A percentile compares a stretch with the other conserved stretches of the same genome.
Conservation (phyloP, 495 filamentous ascomycete genomes). For the Hypoxylon cercidicola region DNA sequence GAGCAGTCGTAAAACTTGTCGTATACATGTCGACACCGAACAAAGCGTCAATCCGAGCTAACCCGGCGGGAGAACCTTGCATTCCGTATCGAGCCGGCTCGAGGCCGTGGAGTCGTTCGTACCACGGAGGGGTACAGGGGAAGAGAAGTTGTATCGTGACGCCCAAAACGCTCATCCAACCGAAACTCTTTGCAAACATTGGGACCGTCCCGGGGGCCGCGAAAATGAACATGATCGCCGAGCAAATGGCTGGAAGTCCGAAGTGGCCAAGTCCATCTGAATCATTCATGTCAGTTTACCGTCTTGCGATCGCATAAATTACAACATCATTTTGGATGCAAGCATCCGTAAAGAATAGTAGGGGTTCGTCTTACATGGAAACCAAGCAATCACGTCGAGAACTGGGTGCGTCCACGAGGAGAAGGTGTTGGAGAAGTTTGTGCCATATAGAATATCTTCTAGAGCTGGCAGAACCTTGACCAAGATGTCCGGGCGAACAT, state of each 20-base stretch:
- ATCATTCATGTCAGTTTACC: constrained; percentile 1
- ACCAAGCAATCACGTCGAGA: constrained; percentile 88
- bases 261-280: constrained; percentile 84
- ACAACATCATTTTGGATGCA: no score
- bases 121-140: constrained; percentile 95
- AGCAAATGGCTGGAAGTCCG: constrained; percentile 79
- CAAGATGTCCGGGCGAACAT: constrained; percentile 91
- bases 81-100: constrained; percentile 90
- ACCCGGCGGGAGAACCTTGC: constrained; percentile 83
- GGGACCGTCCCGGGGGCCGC: constrained; percentile 85
- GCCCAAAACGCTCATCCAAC: constrained; percentile 89
- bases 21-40: constrained; percentile 93
- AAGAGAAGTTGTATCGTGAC: constrained; percentile 88
- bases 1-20: constrained; percentile 85
- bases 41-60: constrained; percentile 87
- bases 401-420: constrained; percentile 84
- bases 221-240: constrained; percentile 82
- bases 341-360: no score
- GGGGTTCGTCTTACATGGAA: constrained; percentile 67
- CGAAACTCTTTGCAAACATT: constrained; percentile 85
- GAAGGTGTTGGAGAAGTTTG: constrained; percentile 94
- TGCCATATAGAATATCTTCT: constrained; percentile 96
- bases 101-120: constrained; percentile 89
- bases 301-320: background rate
- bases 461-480: constrained; percentile 93